Evolutionary conservation across 1,139 yeast genomes (phyloP).

Genomic region (Petasospora rhodanensis): DNA sequence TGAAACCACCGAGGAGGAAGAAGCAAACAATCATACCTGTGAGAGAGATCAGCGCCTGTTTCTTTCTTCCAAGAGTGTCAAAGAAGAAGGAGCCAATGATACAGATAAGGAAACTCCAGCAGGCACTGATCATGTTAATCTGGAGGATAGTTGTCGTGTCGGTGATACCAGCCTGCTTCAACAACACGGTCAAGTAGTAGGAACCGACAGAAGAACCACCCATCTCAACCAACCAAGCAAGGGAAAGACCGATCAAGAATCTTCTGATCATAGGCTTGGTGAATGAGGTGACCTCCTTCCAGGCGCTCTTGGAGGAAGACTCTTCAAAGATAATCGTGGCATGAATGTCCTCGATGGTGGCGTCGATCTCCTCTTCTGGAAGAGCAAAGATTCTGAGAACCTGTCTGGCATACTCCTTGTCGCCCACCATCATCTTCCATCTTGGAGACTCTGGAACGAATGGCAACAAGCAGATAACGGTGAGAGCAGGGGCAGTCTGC

Average conservation of each 20-base stretch:
- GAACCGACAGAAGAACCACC: constrained; percentile 47
- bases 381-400: constrained; percentile 33
- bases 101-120: constrained; percentile 38
- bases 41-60: constrained; percentile 35
- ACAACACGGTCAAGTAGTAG: constrained; percentile 43
- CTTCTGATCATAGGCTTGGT: constrained; percentile 36
- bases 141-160: constrained; percentile 35
- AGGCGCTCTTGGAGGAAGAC: constrained; percentile 16
- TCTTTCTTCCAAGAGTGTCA: constrained; percentile 36
- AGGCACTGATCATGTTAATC: constrained; percentile 41
- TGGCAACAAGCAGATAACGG: constrained; percentile 28
- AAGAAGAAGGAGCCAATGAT: constrained; percentile 31
- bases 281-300: constrained; percentile 19
- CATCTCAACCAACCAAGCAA: constrained; percentile 30
- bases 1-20: constrained; percentile 33
- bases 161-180: constrained; percentile 46
- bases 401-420: constrained; percentile 26
- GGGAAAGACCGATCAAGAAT: constrained; percentile 29
- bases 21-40: constrained; percentile 37
- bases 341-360: constrained; percentile 13
- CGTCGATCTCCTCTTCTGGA: constrained; percentile 28
- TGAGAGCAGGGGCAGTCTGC: constrained; percentile 33
- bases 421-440: constrained; percentile 37
- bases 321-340: constrained; percentile 1
- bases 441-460: constrained; percentile 47